Conservation (phyloP, 75 land plant genomes). For the Selaginella moellendorffii region DNA sequence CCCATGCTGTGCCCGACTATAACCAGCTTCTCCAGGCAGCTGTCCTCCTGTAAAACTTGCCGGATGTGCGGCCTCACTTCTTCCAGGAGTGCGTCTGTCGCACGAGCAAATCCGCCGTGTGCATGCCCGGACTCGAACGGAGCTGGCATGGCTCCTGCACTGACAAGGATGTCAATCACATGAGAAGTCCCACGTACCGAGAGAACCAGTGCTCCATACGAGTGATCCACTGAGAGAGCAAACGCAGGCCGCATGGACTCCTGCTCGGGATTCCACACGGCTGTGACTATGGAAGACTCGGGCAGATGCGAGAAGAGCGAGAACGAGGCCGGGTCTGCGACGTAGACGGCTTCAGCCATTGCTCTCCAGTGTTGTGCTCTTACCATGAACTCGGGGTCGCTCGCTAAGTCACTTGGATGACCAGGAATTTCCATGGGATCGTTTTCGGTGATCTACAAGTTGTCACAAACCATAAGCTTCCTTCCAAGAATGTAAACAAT, state of each 20-base stretch:
- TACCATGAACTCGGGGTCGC: constrained; percentile 13
- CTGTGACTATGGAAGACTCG: constrained; percentile 23
- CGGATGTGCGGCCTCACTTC: constrained; percentile 18
- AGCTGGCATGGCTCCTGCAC: constrained; percentile 21
- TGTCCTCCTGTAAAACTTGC: constrained; percentile 16
- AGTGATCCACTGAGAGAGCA: constrained; percentile 17
- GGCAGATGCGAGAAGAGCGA: constrained; percentile 22
- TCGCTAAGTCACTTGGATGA: constrained; percentile 9
- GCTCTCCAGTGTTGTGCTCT: constrained; percentile 31
- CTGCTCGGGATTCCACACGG: constrained; percentile 23
- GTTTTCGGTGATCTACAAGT: constrained; percentile 17
- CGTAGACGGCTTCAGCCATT: constrained; percentile 22
- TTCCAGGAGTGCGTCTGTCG: constrained; percentile 14
- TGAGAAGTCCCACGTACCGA: constrained; percentile 28
- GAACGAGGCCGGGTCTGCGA: constrained; percentile 21
- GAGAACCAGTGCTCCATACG: constrained; percentile 20
- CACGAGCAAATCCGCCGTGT: constrained; percentile 22
- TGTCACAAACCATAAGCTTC: too few relatives aligned
- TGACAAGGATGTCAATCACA: constrained; percentile 20
- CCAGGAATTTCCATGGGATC: constrained; percentile 17
- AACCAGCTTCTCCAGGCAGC: constrained; percentile 11
- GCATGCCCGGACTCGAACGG: constrained; percentile 16
- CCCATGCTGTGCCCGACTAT: constrained; percentile 27
- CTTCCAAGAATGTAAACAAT: too few relatives aligned
- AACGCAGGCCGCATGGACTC: constrained; percentile 25